Base-by-base conservation (phyloP, 2,329 filamentous ascomycete species). In the Westerdykella aurantiaca region DNA sequence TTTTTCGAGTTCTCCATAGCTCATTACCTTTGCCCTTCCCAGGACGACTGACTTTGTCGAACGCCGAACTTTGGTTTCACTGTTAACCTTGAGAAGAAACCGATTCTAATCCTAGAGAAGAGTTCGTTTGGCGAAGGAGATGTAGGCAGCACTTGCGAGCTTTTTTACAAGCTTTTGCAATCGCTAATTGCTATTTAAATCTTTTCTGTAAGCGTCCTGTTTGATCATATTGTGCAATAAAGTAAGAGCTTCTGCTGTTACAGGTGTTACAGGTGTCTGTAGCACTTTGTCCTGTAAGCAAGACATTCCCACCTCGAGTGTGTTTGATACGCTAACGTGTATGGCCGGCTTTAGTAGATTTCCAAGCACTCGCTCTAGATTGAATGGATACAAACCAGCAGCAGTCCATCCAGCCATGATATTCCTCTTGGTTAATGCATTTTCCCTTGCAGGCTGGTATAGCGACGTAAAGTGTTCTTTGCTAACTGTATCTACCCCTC, bases 61-160 rank as follows among this genome's bases (percentile, higher is more conserved):
- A 33, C 48, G 39, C 22, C 52, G 49, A 33, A 33, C 34, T 46
- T 58, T 61, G 35, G 47, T 48, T 48, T 63, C 50, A 42, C 61
- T 56, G 40, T 64, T 61, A 10, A 57, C 54, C 44, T 49, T 46
- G 34, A 45, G 42, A 34, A 67, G 51, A 45, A 62, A 52, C 34
- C 47, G 25, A 43, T 58, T 61, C 43, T 52, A 42, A 42, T 66
- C 48, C 38, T 60, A 37, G 35, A 57, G 53, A 18, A 66, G 51
- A 38, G 53, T 48, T 45, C 40, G 21, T 42, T 56, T 22, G 18
- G 55, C 52, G 49, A 58, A 52, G n/a, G 43, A 56, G 31, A 41
- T 53, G 48, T 58, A 29, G 46, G 55, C 50, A 33, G 61, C 58
- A 42, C 50, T 54, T 10, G 44, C 39, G 11, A 53, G 48, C 43